Evolutionary conservation across 2,329 filamentous ascomycete species (phyloP).

Genomic region (Orbilia javanica): DNA sequence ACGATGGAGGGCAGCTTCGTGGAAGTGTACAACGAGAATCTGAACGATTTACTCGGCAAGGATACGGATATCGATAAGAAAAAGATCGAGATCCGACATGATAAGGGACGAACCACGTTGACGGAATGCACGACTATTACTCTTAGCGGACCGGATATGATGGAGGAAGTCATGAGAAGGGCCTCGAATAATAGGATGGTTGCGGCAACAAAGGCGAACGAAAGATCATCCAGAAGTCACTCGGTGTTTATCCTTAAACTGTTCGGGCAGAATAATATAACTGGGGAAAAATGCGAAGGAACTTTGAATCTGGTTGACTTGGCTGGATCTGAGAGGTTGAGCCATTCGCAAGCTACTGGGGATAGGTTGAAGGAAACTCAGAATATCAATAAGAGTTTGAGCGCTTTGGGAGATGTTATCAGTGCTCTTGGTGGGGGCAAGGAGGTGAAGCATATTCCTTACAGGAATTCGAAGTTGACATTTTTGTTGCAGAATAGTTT

Average conservation of each 20-base stretch:
- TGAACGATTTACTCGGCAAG: constrained; percentile 86
- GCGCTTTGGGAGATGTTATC: constrained; percentile 93
- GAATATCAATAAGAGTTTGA: constrained; percentile 95
- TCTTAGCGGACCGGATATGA: constrained; percentile 82
- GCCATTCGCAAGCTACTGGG: constrained; percentile 86
- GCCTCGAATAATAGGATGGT: constrained; percentile 90
- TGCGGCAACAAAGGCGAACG: constrained; percentile 96
- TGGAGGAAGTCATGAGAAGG: constrained; percentile 81
- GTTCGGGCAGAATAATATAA: constrained; percentile 76
- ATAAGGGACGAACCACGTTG: constrained; percentile 86
- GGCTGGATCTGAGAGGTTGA: constrained; percentile 90
- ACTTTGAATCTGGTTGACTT: constrained; percentile 96
- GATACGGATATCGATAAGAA: constrained; percentile 80
- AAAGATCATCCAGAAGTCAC: constrained; percentile 92
- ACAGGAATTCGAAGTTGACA: constrained; percentile 94
- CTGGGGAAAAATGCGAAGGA: constrained; percentile 87
- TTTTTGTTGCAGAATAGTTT: constrained; percentile 94
- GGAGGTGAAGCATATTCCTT: constrained; percentile 84
- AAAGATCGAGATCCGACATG: constrained; percentile 90
- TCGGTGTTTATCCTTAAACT: constrained; percentile 91
- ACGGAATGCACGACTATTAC: constrained; percentile 81
- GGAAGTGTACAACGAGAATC: constrained; percentile 97
- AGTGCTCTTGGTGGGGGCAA: constrained; percentile 88
- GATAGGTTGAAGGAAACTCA: constrained; percentile 93
- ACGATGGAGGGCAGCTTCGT: constrained; percentile 95